Evolutionary conservation across 148 eudicot genomes (phyloP), one percentile per base, ranked within the genome.

Genomic region (Chenopodium formosanum): DNA sequence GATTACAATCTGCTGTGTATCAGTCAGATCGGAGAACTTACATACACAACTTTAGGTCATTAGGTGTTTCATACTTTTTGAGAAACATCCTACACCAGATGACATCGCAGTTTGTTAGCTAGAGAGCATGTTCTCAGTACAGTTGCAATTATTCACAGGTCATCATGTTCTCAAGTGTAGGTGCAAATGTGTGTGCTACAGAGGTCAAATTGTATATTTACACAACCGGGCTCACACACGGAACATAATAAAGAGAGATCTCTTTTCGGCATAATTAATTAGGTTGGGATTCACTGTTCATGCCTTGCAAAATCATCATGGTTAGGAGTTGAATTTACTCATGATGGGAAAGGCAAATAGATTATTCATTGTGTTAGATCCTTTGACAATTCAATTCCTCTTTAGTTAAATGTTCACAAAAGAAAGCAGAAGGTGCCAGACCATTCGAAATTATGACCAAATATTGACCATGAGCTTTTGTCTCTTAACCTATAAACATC

Each of bases 381-480:
- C 70, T 40, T 79, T 58, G 20, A 67, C 77, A 76, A 60, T 37
- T 56, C 73, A 70, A 11, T 71, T 68, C 13, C 69, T 40, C 2
- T 31, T 47, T 60, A 25, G 29, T 50, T 27, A 72, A 75, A 31
- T 22, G 64, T 70, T 23, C 14, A 70, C 12, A 75, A 70, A 68
- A 46, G 31, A 70, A 69, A 50, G 4, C 34, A 65, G n/a, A 56
- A 44, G 68, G 47, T 23, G 67, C 64, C 44, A 27, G 71, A 46
- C 44, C 79, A 56, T 64, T 27, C 58, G 22, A 65, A 40, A 78
- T 78, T 66, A 79, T 40, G 70, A 74, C 85, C 75, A 83, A n/a
- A 84, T 75, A 80, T 74, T 83, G 82, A 80, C 76, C 80, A 80
- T 84, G 79, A 84, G 69, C 60, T 67, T 68, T 62, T 78, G 78